Evolutionary conservation across 148 eudicot genomes (phyloP).

Genomic region (Nepenthes gracilis): DNA sequence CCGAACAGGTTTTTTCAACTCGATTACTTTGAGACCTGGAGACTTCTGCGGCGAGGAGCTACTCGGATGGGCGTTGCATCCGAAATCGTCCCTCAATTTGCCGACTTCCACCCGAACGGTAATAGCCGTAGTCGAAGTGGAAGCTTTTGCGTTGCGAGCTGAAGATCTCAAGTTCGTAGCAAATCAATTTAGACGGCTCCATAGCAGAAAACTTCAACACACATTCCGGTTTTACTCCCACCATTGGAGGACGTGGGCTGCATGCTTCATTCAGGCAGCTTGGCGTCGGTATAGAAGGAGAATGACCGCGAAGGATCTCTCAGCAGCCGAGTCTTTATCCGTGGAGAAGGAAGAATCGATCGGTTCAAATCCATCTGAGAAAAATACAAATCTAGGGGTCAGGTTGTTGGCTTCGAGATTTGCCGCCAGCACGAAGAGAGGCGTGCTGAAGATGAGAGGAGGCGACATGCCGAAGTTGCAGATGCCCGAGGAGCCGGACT

Average conservation of each 20-base stretch:
- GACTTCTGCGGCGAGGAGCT: conserved; percentile 89
- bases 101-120: conserved; percentile 84
- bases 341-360: conserved; percentile 22
- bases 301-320: conserved; percentile 35
- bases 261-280: conserved; percentile 83
- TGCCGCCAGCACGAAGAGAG: conserved; percentile 71
- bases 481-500: conserved; percentile 87
- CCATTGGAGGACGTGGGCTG: conserved; percentile 95
- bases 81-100: conserved; percentile 49
- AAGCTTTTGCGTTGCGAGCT: conserved; percentile 71
- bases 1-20: conserved; percentile 71
- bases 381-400: conserved; percentile 35
- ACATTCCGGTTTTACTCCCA: conserved; percentile 78
- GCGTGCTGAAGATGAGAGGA: conserved; percentile 51
- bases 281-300: conserved; percentile 68
- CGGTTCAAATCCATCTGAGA: conserved; percentile 12
- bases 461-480: conserved; percentile 33
- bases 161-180: conserved; percentile 80
- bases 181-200: conserved; percentile 70
- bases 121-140: conserved; percentile 64
- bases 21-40: conserved; percentile 58
- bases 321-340: conserved; percentile 40
- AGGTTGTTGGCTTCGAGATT: conserved; percentile 65
- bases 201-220: conserved; percentile 83
- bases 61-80: conserved; percentile 76